A percentile compares a stretch with the other conserved stretches of the same genome.
phyloP scores from a whole-genome alignment of 2,329 filamentous ascomycete species.

The Fusarium sp. region DNA sequence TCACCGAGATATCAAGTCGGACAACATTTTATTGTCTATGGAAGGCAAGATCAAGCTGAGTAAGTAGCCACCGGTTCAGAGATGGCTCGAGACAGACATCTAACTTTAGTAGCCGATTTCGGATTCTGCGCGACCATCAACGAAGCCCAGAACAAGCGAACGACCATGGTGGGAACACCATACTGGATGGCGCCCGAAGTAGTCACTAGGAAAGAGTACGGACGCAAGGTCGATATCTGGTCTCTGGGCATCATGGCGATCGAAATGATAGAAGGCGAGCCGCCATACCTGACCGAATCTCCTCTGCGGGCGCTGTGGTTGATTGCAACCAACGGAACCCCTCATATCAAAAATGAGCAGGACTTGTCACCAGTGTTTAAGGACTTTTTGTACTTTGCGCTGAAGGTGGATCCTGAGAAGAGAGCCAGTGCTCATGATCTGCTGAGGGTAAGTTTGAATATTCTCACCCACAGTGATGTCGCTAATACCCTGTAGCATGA shows the following conservation, averaged over 20 bases:
- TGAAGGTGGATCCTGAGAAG: conserved; percentile 98
- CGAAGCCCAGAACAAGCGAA: conserved; percentile 95
- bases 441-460: conserved; percentile 74
- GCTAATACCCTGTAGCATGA: conserved; percentile 68
- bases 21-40: conserved; percentile 93
- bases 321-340: conserved; percentile 96
- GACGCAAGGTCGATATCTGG: conserved; percentile 98
- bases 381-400: conserved; percentile 90
- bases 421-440: conserved; percentile 94
- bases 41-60: conserved; percentile 98
- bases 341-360: conserved; percentile 92
- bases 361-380: conserved; percentile 83
- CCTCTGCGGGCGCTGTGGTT: conserved; percentile 92
- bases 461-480: conserved; percentile 46
- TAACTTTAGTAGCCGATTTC: conserved; percentile 81
- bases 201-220: conserved; percentile 96
- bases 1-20: conserved; percentile 98
- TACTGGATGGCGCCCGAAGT: conserved; percentile 99
- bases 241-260: conserved; percentile 99
- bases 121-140: conserved; percentile 99
- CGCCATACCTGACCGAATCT: conserved; percentile 94
- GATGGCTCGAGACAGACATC: conserved; percentile 45
- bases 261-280: conserved; percentile 99
- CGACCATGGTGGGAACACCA: conserved; percentile 98
- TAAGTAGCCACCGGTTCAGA: conserved; percentile 59